These are phyloP conservation scores for Fusarium newnesense DNA, from an alignment of 2,329 filamentous ascomycete genomes.

Conservation along the genomic window DNA sequence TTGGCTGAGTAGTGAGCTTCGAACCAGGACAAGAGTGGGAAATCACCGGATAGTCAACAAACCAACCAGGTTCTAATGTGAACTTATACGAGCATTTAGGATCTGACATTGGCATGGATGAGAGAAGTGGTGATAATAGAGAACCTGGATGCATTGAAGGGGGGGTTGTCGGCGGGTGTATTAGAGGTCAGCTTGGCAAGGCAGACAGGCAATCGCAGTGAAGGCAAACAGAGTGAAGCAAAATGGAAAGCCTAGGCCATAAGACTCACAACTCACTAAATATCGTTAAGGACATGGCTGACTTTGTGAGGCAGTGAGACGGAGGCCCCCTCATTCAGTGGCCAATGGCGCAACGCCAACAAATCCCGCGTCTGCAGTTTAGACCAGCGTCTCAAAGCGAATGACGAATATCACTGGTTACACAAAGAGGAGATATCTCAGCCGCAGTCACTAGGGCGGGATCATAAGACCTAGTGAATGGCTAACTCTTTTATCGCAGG, in stretches of 20 bases:
- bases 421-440: accelerated
- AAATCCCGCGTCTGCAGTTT: neutral
- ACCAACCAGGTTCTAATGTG: neutral
- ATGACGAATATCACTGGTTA: no score
- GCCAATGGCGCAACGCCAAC: neutral
- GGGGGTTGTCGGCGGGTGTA: neutral
- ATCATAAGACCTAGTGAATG: neutral
- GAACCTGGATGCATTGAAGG: neutral
- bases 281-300: neutral
- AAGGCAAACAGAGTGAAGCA: neutral
- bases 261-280: neutral
- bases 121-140: neutral
- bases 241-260: accelerated
- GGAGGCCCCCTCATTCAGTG: neutral
- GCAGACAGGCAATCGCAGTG: neutral
- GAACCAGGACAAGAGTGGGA: neutral
- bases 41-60: neutral
- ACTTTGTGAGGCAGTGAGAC: neutral
- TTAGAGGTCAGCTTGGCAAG: neutral
- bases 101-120: neutral
- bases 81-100: neutral
- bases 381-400: no score
- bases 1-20: neutral
- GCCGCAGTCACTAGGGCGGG: neutral
- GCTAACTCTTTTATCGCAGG: no score